Conservation (phyloP, 768 basidiomycete species). For the Suillus americanus region DNA sequence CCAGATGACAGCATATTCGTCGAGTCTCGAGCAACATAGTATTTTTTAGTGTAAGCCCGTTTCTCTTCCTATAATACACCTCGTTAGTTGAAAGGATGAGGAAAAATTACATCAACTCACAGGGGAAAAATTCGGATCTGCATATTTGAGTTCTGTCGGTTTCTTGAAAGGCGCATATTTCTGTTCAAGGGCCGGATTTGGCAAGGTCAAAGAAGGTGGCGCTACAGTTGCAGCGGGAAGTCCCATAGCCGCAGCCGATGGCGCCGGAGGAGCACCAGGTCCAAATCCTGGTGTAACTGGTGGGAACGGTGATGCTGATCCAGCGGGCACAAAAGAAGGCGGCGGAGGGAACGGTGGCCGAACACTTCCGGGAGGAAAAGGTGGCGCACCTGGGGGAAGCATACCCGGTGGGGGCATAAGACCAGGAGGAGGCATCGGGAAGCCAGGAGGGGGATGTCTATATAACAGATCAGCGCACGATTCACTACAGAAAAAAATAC, state of each 20-base stretch:
- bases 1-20: constrained; percentile 20
- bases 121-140: constrained; percentile 76
- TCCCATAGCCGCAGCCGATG: not conserved
- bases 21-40: constrained; percentile 51
- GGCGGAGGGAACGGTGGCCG: constrained; percentile 33
- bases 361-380: constrained; percentile 38
- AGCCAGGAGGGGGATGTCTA: constrained; percentile 55
- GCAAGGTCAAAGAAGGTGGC: constrained; percentile 41
- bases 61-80: constrained; percentile 65
- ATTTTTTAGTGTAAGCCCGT: constrained; percentile 63
- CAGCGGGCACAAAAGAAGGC: constrained; percentile 37
- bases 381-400: constrained; percentile 37
- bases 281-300: constrained; percentile 23
- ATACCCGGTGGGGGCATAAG: constrained; percentile 33
- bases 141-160: constrained; percentile 68
- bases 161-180: constrained; percentile 78
- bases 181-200: constrained; percentile 58
- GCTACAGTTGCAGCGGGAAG: constrained; percentile 23
- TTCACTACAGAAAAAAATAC: constrained; percentile 12
- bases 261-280: constrained; percentile 11
- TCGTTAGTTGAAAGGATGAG: not conserved
- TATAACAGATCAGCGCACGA: constrained; percentile 13
- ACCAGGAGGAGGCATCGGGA: constrained; percentile 49
- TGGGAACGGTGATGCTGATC: constrained; percentile 26
- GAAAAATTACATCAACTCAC: constrained; percentile 40